phyloP scores from a whole-genome alignment of 2,329 filamentous ascomycete species.

The Thelonectria rubi region DNA sequence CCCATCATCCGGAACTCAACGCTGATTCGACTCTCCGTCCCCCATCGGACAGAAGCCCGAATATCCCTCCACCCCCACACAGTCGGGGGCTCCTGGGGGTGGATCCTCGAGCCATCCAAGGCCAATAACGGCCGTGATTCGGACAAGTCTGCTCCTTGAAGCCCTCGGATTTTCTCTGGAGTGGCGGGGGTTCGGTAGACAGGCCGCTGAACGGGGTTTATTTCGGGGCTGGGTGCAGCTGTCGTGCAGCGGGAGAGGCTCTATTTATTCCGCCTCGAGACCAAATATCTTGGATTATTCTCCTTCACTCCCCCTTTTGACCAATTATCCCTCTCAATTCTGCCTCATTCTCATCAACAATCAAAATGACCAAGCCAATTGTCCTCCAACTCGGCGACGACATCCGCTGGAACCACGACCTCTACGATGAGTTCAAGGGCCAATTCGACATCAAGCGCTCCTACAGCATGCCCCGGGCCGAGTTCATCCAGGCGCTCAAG shows the following conservation, averaged over 20 bases:
- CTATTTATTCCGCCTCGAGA: constrained; percentile 1
- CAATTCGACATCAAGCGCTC: constrained; percentile 41
- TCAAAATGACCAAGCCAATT: constrained; percentile 39
- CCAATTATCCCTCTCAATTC: background rate
- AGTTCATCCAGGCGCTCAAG: constrained; percentile 40
- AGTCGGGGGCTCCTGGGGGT: constrained; percentile 25
- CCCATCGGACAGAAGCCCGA: constrained; percentile 32
- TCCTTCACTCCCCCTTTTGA: background rate
- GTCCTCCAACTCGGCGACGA: constrained; percentile 43
- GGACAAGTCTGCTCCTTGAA: constrained; percentile 24
- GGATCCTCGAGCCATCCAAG: background rate
- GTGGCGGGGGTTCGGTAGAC: constrained; percentile 33
- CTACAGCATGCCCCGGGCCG: constrained; percentile 39
- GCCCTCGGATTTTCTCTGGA: constrained; percentile 26
- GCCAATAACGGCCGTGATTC: background rate
- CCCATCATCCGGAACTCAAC: constrained; percentile 1
- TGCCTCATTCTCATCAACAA: too few relatives aligned
- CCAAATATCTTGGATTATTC: background rate
- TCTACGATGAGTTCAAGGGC: constrained; percentile 35
- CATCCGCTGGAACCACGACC: constrained; percentile 41
- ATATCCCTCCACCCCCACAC: constrained; percentile 20
- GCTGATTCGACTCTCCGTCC: constrained; percentile 6
- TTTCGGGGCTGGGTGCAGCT: constrained; percentile 16
- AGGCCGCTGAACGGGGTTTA: constrained; percentile 24
- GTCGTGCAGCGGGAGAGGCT: constrained; percentile 1